phyloP scores from a whole-genome alignment of 2,329 filamentous ascomycete genomes.

The Zymoseptoria passerinii region DNA sequence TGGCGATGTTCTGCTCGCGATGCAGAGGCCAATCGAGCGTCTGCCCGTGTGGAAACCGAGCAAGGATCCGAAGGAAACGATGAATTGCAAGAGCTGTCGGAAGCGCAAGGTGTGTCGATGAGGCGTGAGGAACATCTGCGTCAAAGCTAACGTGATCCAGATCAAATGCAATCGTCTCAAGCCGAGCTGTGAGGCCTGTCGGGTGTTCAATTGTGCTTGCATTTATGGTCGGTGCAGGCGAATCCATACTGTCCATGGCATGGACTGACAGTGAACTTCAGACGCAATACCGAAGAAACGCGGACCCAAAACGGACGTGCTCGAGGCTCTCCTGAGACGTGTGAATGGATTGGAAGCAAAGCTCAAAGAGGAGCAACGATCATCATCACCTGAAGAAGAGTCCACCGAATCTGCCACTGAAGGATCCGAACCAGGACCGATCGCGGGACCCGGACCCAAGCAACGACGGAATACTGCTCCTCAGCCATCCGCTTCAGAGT shows the following conservation, averaged over 20 bases:
- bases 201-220: conserved; percentile 80
- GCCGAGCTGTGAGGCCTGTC: conserved; percentile 79
- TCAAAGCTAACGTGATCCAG: conserved; percentile 36
- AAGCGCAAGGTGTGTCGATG: conserved; percentile 66
- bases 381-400: conserved; percentile 29
- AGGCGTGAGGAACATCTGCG: neutral
- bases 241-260: neutral
- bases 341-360: conserved; percentile 78
- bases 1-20: conserved; percentile 30
- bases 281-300: conserved; percentile 85
- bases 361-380: conserved; percentile 51
- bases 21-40: conserved; percentile 71
- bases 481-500: neutral
- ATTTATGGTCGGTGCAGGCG: conserved; percentile 62
- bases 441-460: conserved; percentile 1
- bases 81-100: conserved; percentile 93
- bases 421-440: neutral
- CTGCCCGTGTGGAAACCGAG: conserved; percentile 61
- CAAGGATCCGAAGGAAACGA: conserved; percentile 75
- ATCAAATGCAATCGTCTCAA: conserved; percentile 86
- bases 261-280: conserved; percentile 29
- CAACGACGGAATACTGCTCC: neutral
- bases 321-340: conserved; percentile 74
- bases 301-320: conserved; percentile 80
- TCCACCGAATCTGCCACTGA: conserved; percentile 5